phyloP scores from a whole-genome alignment of 129 eudicot species.

The Pulicaria dysenterica region DNA sequence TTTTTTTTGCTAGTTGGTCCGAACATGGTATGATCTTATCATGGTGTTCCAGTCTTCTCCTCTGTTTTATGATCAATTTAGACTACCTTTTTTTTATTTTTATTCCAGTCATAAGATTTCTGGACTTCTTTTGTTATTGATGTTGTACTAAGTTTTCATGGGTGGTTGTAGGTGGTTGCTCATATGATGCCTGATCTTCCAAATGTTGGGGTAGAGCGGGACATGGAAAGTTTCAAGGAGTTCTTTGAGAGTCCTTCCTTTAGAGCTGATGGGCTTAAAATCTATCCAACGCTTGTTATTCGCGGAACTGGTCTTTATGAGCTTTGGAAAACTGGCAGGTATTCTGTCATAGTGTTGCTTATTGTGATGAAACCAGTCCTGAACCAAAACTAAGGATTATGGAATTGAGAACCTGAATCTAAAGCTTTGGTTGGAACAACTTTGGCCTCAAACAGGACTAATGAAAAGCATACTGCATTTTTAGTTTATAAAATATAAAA shows the following conservation, averaged over 20 bases:
- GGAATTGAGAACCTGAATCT: not conserved
- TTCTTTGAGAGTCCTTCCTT: conserved; percentile 91
- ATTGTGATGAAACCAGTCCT: not conserved
- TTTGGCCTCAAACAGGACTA: not conserved
- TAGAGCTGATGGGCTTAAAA: conserved; percentile 96
- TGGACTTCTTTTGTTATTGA: conserved; percentile 2
- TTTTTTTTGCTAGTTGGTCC: not conserved
- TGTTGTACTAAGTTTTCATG: conserved; percentile 9
- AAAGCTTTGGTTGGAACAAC: not conserved
- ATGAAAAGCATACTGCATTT: not conserved
- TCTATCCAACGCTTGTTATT: conserved; percentile 93
- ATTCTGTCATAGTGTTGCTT: conserved; percentile 7
- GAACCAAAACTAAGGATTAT: not conserved
- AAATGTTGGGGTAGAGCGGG: conserved; percentile 96
- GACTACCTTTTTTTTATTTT: not conserved
- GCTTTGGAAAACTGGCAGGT: conserved; percentile 99
- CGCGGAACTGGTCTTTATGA: conserved; percentile 99
- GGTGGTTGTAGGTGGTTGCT: conserved; percentile 79
- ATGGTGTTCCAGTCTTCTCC: no score
- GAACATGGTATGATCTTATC: conserved; percentile 4
- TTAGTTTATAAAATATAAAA: not conserved
- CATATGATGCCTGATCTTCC: conserved; percentile 99
- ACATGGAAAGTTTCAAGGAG: conserved; percentile 96
- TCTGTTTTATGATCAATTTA: not conserved
- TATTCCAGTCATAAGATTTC: conserved; percentile 5